Conservation (phyloP, 306 rosid genomes). For the Inga oerstediana region DNA sequence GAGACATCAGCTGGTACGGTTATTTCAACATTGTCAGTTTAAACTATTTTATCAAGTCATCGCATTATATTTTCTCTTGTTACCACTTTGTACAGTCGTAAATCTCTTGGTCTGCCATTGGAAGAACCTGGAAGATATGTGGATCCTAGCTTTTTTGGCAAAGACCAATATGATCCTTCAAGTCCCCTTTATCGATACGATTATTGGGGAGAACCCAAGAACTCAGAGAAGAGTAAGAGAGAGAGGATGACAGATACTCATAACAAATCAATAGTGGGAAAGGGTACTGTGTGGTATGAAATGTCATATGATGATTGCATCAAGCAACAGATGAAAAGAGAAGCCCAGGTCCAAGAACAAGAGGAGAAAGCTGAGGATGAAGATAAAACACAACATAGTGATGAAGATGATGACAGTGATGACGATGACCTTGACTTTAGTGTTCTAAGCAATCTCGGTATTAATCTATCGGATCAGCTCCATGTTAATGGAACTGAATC, state of each 20-base stretch:
- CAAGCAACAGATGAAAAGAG: conserved; percentile 52
- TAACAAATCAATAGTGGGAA: conserved; percentile 87
- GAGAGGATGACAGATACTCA: conserved; percentile 73
- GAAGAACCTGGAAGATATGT: conserved; percentile 95
- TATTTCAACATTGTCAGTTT: conserved; percentile 7
- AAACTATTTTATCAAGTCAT: background rate
- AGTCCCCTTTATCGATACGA: conserved; percentile 87
- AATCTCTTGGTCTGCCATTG: conserved; percentile 80
- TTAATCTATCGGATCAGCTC: conserved; percentile 53
- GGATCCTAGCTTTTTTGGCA: conserved; percentile 77
- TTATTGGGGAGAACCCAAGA: conserved; percentile 97
- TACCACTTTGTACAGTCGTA: conserved; percentile 54
- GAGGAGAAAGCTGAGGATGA: conserved; percentile 26
- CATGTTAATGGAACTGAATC: conserved; percentile 93
- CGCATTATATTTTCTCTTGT: background rate
- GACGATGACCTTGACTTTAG: conserved; percentile 74
- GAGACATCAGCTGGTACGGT: conserved; percentile 91
- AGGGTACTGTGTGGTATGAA: conserved; percentile 69
- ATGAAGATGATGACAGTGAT: conserved; percentile 28
- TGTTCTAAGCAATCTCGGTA: conserved; percentile 40
- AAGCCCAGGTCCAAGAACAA: conserved; percentile 48
- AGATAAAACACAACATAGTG: conserved; percentile 33
- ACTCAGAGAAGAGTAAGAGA: conserved; percentile 89
- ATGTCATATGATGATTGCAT: conserved; percentile 80
- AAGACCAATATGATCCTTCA: conserved; percentile 72